Conservation (phyloP, 164 flowering plant genomes). For the Liriodendron chinense region DNA sequence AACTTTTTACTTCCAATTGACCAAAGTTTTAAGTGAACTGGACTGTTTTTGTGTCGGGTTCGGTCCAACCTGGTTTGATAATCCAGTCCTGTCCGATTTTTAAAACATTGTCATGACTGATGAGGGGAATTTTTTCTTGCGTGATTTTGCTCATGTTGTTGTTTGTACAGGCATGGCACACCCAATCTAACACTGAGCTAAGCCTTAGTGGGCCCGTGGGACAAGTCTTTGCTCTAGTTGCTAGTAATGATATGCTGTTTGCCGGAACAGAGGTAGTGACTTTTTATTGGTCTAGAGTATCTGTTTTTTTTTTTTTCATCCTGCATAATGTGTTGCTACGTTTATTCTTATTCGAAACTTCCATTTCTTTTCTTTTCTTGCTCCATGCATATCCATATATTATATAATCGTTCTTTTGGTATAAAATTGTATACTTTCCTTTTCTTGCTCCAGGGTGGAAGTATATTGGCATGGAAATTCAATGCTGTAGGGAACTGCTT, state of each 20-base stretch:
- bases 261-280: slow-evolving; percentile 81
- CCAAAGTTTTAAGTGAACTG: not conserved
- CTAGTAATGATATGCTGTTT: slow-evolving; percentile 77
- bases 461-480: slow-evolving; percentile 84
- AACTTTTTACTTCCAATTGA: not conserved
- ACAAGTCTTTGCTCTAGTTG: slow-evolving; percentile 83
- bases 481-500: slow-evolving; percentile 56
- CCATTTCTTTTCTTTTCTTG: not conserved
- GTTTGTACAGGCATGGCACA: slow-evolving; percentile 78
- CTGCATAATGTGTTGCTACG: not conserved
- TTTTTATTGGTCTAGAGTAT: not conserved
- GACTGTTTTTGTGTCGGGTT: not conserved
- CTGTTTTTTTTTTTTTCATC: not conserved
- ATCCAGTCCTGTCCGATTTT: not conserved
- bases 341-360: not conserved
- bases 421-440: not conserved
- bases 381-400: not conserved
- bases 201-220: slow-evolving; percentile 85
- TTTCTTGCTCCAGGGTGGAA: slow-evolving; percentile 65
- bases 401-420: not conserved
- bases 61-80: not conserved
- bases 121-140: not conserved
- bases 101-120: too few species aligned
- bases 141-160: slow-evolving; percentile 6
- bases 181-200: slow-evolving; percentile 50